phyloP scores from a whole-genome alignment of 805 yeast genomes.

The Isabelozyma gotoi region DNA sequence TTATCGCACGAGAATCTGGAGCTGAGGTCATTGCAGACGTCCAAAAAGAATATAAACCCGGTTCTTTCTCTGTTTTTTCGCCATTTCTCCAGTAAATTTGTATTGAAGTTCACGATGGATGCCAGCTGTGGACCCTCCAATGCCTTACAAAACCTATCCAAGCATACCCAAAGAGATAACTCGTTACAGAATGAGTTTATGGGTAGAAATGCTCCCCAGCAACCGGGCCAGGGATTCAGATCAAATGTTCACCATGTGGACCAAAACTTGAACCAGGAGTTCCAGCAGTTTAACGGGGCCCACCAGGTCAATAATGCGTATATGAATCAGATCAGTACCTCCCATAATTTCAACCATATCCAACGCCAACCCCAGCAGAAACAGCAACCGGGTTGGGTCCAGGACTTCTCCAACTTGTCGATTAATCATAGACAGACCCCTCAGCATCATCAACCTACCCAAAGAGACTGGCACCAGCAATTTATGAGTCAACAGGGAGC shows the following conservation, averaged over 20 bases:
- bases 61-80: not conserved
- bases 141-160: conserved; percentile 41
- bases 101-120: conserved; percentile 21
- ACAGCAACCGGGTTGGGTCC: conserved; percentile 25
- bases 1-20: not conserved
- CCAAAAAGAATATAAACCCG: not conserved
- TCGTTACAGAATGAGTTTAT: conserved; percentile 36
- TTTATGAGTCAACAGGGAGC: conserved; percentile 17
- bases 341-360: conserved; percentile 8
- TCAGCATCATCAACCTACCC: conserved; percentile 6
- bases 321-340: conserved; percentile 9
- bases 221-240: conserved; percentile 12
- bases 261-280: conserved; percentile 36
- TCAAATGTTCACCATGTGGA: conserved; percentile 24
- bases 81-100: not conserved
- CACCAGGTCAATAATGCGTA: not conserved
- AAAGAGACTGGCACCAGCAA: conserved; percentile 25
- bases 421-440: conserved; percentile 9
- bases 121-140: conserved; percentile 47
- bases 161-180: conserved; percentile 41
- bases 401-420: conserved; percentile 24
- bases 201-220: conserved; percentile 4
- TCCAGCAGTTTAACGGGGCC: conserved; percentile 26
- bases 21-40: not conserved
- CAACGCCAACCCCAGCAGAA: conserved; percentile 7